Evolutionary conservation across 2,329 filamentous ascomycete genomes (phyloP), one percentile per base, ranked within the genome.

Genomic region (Pseudogymnoascus sp.): DNA sequence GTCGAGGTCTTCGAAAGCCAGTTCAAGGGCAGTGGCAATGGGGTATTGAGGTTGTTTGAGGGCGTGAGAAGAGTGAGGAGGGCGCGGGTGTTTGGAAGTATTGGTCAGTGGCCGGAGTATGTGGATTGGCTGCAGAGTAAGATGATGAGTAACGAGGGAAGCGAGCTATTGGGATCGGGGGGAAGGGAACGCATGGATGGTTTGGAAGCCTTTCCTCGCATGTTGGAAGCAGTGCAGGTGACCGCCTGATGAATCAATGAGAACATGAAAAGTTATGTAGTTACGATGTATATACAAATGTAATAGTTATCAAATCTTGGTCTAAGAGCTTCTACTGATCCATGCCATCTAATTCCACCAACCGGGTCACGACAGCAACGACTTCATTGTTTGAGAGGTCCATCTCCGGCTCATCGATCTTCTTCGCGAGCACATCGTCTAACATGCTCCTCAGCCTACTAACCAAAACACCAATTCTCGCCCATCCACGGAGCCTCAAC

Each of bases 311-410:
- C 50, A 33, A 56, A 26, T 26, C 12, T 41, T 38, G 19, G 33
- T n/a, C 37, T 12, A 16, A 19, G 12, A 16, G 14, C 22, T n/a
- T 62, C 60, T 61, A 74, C 61, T 74, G 72, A 70, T 96, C 91
- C 76, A 96, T 76, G 1, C 95, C 95, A 78, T 98, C 92, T 70
- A 96, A 82, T 76, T 96, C 91, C 70, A 98, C 89, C 76, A 98
- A 79, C 76, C 84, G 87, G 68, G 86, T 85, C 62, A 96, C 93
- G 66, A 90, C 77, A 70, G 82, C 84, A 64, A 98, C 89, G 26
- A 97, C 86, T 69, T 89, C 86, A 64, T 81, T 83, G 50, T 81
- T 78, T 63, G 78, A 78, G 37, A 87, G 72, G 53, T 86, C 84
- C 63, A 83, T 73, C 11, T 81, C 81, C 0, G 90, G 90, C 66